Evolutionary conservation across 352 stramenopile species (phyloP).

Genomic region (Pythium folliculosum): DNA sequence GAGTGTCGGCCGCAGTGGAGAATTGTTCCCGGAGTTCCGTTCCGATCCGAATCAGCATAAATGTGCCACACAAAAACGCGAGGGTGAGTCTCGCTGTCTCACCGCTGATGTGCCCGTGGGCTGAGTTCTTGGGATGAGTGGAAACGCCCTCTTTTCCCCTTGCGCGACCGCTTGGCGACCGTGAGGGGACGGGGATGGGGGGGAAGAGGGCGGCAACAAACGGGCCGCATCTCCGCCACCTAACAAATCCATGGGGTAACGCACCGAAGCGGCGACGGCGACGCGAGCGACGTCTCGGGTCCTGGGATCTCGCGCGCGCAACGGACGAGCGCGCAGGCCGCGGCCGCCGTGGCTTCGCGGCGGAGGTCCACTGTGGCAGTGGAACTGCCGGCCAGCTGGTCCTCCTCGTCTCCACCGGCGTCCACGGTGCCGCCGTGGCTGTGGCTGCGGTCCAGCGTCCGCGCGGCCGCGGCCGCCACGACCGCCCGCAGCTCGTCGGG

Average conservation of each 20-base stretch:
- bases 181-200: too few relatives aligned
- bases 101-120: neutral
- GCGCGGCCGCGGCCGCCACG: conserved; percentile 14
- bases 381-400: neutral
- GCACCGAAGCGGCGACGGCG: conserved; percentile 5
- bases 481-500: conserved; percentile 7
- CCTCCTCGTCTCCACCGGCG: conserved; percentile 4
- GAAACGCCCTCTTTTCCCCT: neutral
- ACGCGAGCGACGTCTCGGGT: neutral
- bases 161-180: neutral
- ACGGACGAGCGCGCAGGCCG: conserved; percentile 19
- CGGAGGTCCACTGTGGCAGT: conserved; percentile 4
- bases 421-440: neutral
- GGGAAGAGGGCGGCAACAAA: too few relatives aligned
- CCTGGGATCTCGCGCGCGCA: conserved; percentile 19
- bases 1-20: neutral
- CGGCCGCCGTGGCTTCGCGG: conserved; percentile 16
- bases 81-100: neutral
- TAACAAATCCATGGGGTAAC: conserved; percentile 2
- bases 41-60: too few relatives aligned
- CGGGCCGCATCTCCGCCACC: too few relatives aligned
- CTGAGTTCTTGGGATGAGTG: neutral
- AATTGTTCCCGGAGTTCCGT: too few relatives aligned
- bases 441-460: conserved; percentile 6
- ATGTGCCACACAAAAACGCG: neutral